Evolutionary conservation across 768 basidiomycete species (phyloP).

Genomic region (Chalciporus piperatus): DNA sequence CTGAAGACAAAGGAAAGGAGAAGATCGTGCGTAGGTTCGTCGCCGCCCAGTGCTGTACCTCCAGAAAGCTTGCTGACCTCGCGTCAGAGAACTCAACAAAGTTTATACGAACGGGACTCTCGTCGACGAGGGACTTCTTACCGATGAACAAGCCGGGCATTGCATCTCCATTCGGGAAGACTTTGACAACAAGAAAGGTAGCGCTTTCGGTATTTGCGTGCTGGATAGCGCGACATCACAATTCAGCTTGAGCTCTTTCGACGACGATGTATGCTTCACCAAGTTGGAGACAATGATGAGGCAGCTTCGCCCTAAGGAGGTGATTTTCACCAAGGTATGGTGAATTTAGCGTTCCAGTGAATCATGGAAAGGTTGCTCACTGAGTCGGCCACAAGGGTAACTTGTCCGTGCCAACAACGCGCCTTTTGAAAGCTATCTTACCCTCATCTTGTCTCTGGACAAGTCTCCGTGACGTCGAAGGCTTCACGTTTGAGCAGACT

Average conservation of each 20-base stretch:
- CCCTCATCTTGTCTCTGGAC: slow-evolving; percentile 88
- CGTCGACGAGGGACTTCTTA: slow-evolving; percentile 84
- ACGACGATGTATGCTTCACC: slow-evolving; percentile 91
- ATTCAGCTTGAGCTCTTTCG: slow-evolving; percentile 86
- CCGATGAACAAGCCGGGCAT: slow-evolving; percentile 92
- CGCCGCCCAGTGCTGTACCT: slow-evolving; percentile 2
- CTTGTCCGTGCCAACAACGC: slow-evolving; percentile 76
- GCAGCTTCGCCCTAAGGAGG: slow-evolving; percentile 86
- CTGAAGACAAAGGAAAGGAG: slow-evolving; percentile 58
- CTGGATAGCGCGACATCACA: slow-evolving; percentile 94
- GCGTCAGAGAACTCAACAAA: slow-evolving; percentile 79
- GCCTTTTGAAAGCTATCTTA: slow-evolving; percentile 77
- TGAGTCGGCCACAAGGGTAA: slow-evolving; percentile 57
- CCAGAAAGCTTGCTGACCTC: neutral
- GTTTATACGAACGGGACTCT: slow-evolving; percentile 97
- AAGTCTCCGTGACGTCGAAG: slow-evolving; percentile 77
- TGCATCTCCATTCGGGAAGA: slow-evolving; percentile 85
- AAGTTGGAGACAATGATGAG: slow-evolving; percentile 91
- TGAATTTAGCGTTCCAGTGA: neutral
- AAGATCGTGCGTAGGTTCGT: slow-evolving; percentile 83
- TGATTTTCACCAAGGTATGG: slow-evolving; percentile 82
- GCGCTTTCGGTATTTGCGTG: slow-evolving; percentile 84
- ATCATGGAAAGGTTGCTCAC: neutral
- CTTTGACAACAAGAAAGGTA: slow-evolving; percentile 33
- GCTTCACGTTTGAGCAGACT: slow-evolving; percentile 71